Evolutionary conservation across 2,329 filamentous ascomycete genomes (phyloP).

Genomic region (Talaromyces sp.): DNA sequence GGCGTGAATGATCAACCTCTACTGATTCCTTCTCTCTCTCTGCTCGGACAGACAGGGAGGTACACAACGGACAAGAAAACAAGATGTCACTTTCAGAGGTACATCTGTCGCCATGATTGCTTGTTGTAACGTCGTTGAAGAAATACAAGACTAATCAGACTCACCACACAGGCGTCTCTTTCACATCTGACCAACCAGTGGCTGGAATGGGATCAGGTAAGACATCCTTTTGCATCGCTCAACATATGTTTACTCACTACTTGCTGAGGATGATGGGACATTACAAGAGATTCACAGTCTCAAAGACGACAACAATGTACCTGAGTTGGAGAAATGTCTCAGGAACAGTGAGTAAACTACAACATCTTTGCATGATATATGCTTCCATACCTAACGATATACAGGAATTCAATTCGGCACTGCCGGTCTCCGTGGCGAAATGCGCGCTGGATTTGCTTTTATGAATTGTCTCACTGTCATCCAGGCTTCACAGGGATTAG

Average conservation of each 20-base stretch:
- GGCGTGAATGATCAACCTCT: background rate
- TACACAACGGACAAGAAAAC: background rate
- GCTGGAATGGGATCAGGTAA: conserved; percentile 55
- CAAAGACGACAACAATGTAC: conserved; percentile 42
- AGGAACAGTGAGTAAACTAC: conserved; percentile 41
- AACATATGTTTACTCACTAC: background rate
- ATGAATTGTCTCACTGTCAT: conserved; percentile 60
- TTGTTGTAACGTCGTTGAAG: too few relatives aligned
- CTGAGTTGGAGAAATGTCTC: conserved; percentile 53
- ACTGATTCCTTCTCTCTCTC: background rate
- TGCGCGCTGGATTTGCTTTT: conserved; percentile 63
- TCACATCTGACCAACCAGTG: conserved; percentile 51
- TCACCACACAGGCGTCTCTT: conserved; percentile 31
- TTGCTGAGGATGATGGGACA: conserved; percentile 47
- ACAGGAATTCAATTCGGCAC: conserved; percentile 59
- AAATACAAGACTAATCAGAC: background rate
- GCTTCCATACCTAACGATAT: background rate
- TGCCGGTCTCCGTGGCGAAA: conserved; percentile 60
- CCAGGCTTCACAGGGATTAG: conserved; percentile 63
- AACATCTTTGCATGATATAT: background rate
- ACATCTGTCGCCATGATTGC: too few relatives aligned
- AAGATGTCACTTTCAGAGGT: conserved; percentile 1
- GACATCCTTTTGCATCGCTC: background rate
- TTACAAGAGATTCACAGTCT: conserved; percentile 54
- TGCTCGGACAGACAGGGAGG: background rate